Evolutionary conservation across 768 basidiomycete species (phyloP).

Genomic region (Panaeolus cyanescens): DNA sequence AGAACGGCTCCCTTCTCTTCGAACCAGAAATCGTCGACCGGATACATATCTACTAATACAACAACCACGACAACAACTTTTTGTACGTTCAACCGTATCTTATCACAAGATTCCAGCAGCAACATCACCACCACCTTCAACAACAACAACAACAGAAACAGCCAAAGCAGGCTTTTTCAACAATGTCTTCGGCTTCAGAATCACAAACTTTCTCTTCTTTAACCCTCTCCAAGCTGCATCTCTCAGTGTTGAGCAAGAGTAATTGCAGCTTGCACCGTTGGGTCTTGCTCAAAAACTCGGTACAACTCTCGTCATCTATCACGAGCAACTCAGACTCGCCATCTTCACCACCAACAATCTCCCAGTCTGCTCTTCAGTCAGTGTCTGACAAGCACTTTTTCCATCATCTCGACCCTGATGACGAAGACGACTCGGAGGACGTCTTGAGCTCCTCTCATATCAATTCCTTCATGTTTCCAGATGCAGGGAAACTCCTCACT

Average conservation of each 20-base stretch:
- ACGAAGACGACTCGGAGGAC: conserved; percentile 49
- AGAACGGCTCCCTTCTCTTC: conserved; percentile 86
- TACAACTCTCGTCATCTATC: conserved; percentile 53
- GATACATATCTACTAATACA: conserved; percentile 60
- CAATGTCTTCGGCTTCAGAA: conserved; percentile 48
- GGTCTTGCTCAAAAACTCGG: conserved; percentile 87
- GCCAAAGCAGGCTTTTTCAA: conserved; percentile 14
- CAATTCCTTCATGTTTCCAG: conserved; percentile 79
- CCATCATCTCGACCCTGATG: conserved; percentile 28
- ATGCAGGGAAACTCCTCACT: conserved; percentile 60
- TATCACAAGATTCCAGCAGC: conserved; percentile 15
- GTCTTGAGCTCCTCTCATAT: conserved; percentile 40
- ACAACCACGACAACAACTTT: neutral
- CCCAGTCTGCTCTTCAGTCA: neutral
- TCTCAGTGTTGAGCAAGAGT: conserved; percentile 63
- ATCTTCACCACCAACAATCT: conserved; percentile 15
- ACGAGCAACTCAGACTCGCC: conserved; percentile 33
- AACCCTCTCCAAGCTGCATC: conserved; percentile 75
- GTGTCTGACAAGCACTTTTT: neutral
- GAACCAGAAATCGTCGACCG: conserved; percentile 87
- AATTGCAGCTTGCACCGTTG: conserved; percentile 80
- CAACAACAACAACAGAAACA: conserved; percentile 12
- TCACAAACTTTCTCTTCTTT: conserved; percentile 55
- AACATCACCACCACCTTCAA: conserved; percentile 16
- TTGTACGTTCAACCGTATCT: conserved; percentile 23